Evolutionary conservation across 345 rosid genomes (phyloP), one percentile per base, ranked within the genome.

Genomic region (Lumnitzera racemosa): DNA sequence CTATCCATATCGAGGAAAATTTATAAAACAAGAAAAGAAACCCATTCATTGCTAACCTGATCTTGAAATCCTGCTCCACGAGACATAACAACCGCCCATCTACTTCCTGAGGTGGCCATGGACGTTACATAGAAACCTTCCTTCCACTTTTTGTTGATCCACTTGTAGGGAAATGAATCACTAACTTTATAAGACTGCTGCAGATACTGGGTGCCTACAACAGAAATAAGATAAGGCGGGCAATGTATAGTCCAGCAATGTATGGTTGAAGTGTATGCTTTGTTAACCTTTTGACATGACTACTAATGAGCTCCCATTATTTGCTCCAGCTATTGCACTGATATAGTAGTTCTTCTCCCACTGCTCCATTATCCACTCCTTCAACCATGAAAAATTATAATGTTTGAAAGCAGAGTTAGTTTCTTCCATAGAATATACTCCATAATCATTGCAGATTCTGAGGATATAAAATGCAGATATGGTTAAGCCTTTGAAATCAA

Each of bases 341-440:
- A 82, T 79, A 57, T 76, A 82, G 36, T 76, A 82, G 70, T 72
- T 76, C 71, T 74, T 79, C 47, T 79, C 87, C 87, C 83, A 82
- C 24, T 79, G 71, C 27, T 72, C 87, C 87, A 79, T 74, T 65
- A 82, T 79, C 87, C 87, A 82, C 17, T 82, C 83, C 87, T 82
- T 64, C 63, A 74, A 17, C 61, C 47, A 62, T 51, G 62, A 52
- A 13, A n/a, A 27, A 49, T n/a, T 62, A n/a, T 47, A 20, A 60
- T 13, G 25, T 60, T 29, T 27, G 5, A 41, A 24, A 43, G 25
- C 3, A 41, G 23, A 13, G 15, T 4, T 56, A n/a, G 47, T 24
- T 4, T 56, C 46, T 56, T 36, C 14, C 48, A 12, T 9, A 36
- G 43, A 36, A 36, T 36, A 9, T 36, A 36, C 43, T 36, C 11